phyloP scores from a whole-genome alignment of 2,329 filamentous ascomycete species.

The Epichloe typhina region DNA sequence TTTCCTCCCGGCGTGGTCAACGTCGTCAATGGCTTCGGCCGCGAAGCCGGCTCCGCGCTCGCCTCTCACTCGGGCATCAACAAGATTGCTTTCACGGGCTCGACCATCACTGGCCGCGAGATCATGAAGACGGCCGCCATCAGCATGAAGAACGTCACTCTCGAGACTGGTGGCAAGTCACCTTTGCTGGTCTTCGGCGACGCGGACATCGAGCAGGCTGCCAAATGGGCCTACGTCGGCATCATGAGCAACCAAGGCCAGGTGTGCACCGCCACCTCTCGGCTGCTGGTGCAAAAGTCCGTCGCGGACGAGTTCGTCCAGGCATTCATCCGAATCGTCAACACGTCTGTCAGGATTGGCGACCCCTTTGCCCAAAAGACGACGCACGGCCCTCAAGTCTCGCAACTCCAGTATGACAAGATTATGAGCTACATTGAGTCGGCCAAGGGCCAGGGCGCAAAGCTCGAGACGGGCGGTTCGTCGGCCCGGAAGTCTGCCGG shows the following conservation, averaged over 20 bases:
- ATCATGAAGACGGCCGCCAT: slow-evolving; percentile 66
- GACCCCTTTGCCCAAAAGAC: slow-evolving; percentile 57
- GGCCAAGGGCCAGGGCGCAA: slow-evolving; percentile 60
- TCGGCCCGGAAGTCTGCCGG: slow-evolving; percentile 19
- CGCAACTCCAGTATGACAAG: slow-evolving; percentile 55
- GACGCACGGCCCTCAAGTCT: slow-evolving; percentile 64
- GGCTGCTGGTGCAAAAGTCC: slow-evolving; percentile 49
- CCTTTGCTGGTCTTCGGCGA: slow-evolving; percentile 52
- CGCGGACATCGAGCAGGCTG: slow-evolving; percentile 52
- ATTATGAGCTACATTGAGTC: slow-evolving; percentile 57
- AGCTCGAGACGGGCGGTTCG: slow-evolving; percentile 50
- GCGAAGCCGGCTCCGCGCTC: slow-evolving; percentile 54
- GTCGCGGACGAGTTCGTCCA: slow-evolving; percentile 51
- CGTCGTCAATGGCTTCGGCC: slow-evolving; percentile 58
- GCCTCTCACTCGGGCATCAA: slow-evolving; percentile 55
- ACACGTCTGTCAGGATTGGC: slow-evolving; percentile 49
- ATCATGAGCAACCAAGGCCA: slow-evolving; percentile 51
- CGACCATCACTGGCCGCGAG: slow-evolving; percentile 55
- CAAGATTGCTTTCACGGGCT: slow-evolving; percentile 71
- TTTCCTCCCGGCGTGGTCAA: slow-evolving; percentile 71
- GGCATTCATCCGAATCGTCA: slow-evolving; percentile 46
- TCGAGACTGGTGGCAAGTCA: slow-evolving; percentile 56
- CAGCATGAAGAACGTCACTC: slow-evolving; percentile 52
- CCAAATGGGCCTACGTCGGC: slow-evolving; percentile 41
- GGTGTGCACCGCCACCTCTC: slow-evolving; percentile 51